phyloP scores from a whole-genome alignment of 2,329 filamentous ascomycete genomes.

The Tolypocladium nubicola region DNA sequence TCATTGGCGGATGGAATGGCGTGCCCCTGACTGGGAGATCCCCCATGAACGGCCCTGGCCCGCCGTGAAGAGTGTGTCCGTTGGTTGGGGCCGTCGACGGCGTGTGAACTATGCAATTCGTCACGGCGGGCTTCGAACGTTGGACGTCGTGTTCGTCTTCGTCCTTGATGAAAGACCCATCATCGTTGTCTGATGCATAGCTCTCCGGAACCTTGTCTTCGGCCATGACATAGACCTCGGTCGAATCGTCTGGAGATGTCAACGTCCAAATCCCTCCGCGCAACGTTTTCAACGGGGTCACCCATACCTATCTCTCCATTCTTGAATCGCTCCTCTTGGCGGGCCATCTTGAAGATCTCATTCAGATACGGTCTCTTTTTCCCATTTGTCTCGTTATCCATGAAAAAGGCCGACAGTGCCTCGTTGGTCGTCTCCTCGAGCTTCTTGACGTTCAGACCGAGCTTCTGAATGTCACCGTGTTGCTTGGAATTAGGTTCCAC shows the following conservation, averaged over 20 bases:
- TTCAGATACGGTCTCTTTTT: conserved; percentile 45
- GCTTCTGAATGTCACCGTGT: conserved; percentile 40
- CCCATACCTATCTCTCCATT: conserved; percentile 46
- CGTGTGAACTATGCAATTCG: conserved; percentile 24
- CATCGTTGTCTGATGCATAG: conserved; percentile 37
- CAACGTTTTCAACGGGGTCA: too few relatives aligned
- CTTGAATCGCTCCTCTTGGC: conserved; percentile 42
- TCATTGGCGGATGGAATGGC: conserved; percentile 29
- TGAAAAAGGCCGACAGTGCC: conserved; percentile 46
- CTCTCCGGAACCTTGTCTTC: conserved; percentile 40
- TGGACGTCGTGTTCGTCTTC: conserved; percentile 29
- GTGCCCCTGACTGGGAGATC: conserved; percentile 33
- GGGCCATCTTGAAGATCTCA: conserved; percentile 53
- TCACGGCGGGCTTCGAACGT: conserved; percentile 20
- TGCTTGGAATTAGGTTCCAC: conserved; percentile 38
- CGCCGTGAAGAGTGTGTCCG: conserved; percentile 17
- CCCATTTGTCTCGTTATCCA: conserved; percentile 43
- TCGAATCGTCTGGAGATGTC: conserved; percentile 30
- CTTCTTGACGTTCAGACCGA: conserved; percentile 41
- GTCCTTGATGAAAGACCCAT: conserved; percentile 28
- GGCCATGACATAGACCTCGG: conserved; percentile 38
- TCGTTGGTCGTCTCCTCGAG: conserved; percentile 49
- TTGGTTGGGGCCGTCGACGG: conserved; percentile 26
- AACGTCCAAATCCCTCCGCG: background rate
- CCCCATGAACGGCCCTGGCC: conserved; percentile 24